Base-by-base conservation (phyloP, 768 basidiomycete genomes). In the Trametes meyenii region DNA sequence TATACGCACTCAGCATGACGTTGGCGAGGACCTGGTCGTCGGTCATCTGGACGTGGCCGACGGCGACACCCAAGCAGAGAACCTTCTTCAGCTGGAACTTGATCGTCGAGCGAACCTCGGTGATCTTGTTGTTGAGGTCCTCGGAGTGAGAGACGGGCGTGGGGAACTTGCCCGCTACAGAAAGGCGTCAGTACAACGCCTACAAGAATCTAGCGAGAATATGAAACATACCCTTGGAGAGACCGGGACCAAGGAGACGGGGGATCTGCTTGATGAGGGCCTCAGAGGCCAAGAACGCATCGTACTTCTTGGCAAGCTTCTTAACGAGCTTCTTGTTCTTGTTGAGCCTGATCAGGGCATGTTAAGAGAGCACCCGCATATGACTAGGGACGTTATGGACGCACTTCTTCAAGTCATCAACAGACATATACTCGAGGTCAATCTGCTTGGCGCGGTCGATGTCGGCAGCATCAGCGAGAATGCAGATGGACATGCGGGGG, bases 261-360 rank as follows among this genome's bases (percentile, higher is more conserved):
- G 97, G 97, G 63, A 99, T 98, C 81, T 98, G 96, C 85, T 97
- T 98, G 85, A 99, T 98, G 69, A 99, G 85, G 63, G 93, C 80
- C 77, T 99, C 97, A 60, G 97, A 98, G 38, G 96, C 86, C 67
- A 99, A 81, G 89, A 99, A 99, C 61, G 96, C 95, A 71, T 99
- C 96, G 81, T 98, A 96, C 77, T 98, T 98, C 85, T 98, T 98
- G 68, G 96, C 96, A 69, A 98, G 92, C 83, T 97, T 97, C 85
- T 98, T 99, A 74, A 98, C 97, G 64, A 99, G 92, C 82, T 99
- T 99, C 85, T 99, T 98, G 87, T 98, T 99, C 83, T 97, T 96
- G 89, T 96, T 97, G 67, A 98, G 85, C 79, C 92, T 94, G 49
- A 23, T 2, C 10, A n/a, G 45, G 17, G 48, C 13, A 19, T 49